Base-by-base conservation (phyloP, 331 rosid genomes). In the Pyrus hybrid region DNA sequence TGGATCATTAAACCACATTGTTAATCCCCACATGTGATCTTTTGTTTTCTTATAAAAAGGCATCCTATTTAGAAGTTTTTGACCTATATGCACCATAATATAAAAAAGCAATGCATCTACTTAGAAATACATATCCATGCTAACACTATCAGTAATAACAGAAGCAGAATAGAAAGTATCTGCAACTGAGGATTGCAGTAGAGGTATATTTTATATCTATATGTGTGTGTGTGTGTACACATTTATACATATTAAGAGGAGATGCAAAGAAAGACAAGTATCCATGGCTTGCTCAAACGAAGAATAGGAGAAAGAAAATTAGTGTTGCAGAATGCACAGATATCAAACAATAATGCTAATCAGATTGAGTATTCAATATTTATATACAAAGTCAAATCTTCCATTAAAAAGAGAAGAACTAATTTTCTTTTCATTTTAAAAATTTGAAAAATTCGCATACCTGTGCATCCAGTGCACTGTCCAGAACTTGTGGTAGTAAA, bases 381-480 rank as follows among this genome's bases (percentile, higher is more conserved):
- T 23, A 32, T 5, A 43, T 18, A 51, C 14, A 12, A 79, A 16
- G 5, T 68, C 53, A 65, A 25, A 61, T 57, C 22, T 2, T 49
- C 29, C 26, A 8, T 33, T 51, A 72, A 35, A 23, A 37, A 58
- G 33, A 13, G n/a, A 49, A 22, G 8, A 73, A 60, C 17, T 29
- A n/a, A 67, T 80, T 66, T 33, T 67, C 68, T 53, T 80, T 45
- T 51, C 1, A 1, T 11, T 63, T 28, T 28, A 63, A 10, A 4
- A 35, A 53, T 32, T 54, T 61, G 63, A 32, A 21, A 35, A 22
- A 56, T 62, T 43, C 29, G 32, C 37, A 80, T 81, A 92, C 99
- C 97, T 94, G 99, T 73, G 99, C 92, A 80, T 94, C 99, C 82
- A 94, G 80, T 56, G 99, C 99, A 81, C 96, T 92, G 64, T 94